Conservation (phyloP, 768 basidiomycete species). For the Tylopilus sp. region DNA sequence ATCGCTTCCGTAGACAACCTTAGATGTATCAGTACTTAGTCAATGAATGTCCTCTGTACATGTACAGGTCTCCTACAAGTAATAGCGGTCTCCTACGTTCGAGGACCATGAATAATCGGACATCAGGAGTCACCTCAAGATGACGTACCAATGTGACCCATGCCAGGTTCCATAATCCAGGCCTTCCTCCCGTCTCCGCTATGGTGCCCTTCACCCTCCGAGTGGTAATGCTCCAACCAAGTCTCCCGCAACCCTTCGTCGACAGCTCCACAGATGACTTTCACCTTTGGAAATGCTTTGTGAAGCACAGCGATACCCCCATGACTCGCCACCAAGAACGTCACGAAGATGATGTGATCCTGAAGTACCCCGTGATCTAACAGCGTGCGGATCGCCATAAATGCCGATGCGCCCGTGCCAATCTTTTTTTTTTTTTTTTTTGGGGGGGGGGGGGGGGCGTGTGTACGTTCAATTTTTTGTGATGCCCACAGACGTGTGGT, state of each 20-base stretch:
- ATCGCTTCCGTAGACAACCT: conserved; percentile 7
- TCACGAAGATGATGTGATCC: conserved; percentile 84
- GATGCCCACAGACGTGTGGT: no score
- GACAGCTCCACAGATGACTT: conserved; percentile 79
- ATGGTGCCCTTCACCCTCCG: conserved; percentile 39
- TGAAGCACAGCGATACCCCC: conserved; percentile 78
- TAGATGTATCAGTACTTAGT: conserved; percentile 1
- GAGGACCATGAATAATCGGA: not conserved
- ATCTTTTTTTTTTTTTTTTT: no score
- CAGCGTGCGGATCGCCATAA: conserved; percentile 93
- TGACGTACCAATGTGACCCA: conserved; percentile 78
- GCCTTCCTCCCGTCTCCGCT: conserved; percentile 57
- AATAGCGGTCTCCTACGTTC: conserved; percentile 40
- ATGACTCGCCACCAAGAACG: conserved; percentile 80
- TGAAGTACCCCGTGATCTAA: conserved; percentile 89
- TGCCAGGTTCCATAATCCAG: conserved; percentile 84
- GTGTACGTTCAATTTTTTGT: no score
- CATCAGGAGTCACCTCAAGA: not conserved
- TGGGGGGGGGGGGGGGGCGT: no score
- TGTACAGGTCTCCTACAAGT: conserved; percentile 28
- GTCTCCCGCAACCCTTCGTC: conserved; percentile 76
- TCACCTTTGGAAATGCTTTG: conserved; percentile 81
- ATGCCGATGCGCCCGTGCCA: conserved; percentile 87
- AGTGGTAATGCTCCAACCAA: conserved; percentile 59
- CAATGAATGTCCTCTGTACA: conserved; percentile 3